Evolutionary conservation across 2,329 filamentous ascomycete species (phyloP).

Genomic region (Diaporthe sp.): DNA sequence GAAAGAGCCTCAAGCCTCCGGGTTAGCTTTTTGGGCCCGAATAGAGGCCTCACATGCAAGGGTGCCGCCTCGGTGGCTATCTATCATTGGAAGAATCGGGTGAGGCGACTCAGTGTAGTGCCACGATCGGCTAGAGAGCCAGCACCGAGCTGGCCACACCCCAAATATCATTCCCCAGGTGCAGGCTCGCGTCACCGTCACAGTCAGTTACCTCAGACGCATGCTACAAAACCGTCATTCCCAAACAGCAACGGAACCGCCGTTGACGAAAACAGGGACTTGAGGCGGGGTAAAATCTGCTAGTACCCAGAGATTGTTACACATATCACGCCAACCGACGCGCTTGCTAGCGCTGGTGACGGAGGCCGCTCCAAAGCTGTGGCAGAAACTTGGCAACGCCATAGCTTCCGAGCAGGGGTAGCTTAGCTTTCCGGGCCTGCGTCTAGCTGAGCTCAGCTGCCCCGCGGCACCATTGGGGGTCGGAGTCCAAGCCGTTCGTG

Average conservation of each 20-base stretch:
- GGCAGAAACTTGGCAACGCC: constrained; percentile 26
- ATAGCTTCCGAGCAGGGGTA: constrained; percentile 25
- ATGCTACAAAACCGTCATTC: constrained; percentile 11
- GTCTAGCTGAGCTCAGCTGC: neutral
- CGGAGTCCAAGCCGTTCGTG: constrained; percentile 2
- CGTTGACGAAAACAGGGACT: constrained; percentile 30
- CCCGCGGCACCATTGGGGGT: neutral
- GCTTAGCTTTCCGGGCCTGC: constrained; percentile 13
- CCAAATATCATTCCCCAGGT: neutral
- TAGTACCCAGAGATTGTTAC: constrained; percentile 14
- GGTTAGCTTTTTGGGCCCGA: neutral
- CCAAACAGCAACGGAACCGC: constrained; percentile 23
- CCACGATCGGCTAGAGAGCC: neutral
- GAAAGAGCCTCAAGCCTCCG: constrained; percentile 1
- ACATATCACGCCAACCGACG: neutral
- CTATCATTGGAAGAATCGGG: neutral
- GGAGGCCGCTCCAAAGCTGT: constrained; percentile 14
- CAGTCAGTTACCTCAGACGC: neutral
- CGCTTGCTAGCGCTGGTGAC: constrained; percentile 27
- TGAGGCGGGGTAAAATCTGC: constrained; percentile 31
- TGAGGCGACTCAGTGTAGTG: neutral
- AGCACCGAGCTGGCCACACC: neutral
- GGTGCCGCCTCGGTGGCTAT: neutral
- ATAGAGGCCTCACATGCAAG: constrained; percentile 9
- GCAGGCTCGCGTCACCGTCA: constrained; percentile 1